These are phyloP conservation scores for Chimonanthus praecox DNA, from an alignment of 164 flowering plant genomes.

Conservation along the genomic window DNA sequence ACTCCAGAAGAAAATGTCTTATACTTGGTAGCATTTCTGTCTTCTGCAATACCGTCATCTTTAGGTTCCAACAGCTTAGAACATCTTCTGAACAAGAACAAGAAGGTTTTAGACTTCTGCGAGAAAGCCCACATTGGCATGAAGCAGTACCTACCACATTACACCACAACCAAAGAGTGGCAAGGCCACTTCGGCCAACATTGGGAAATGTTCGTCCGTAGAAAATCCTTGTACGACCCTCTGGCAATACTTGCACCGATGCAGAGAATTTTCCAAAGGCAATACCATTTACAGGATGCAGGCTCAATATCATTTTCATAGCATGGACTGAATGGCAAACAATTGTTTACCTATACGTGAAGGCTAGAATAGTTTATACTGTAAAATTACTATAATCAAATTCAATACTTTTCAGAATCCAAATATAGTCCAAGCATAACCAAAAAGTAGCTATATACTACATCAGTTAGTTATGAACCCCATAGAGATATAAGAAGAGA, in stretches of 20 bases:
- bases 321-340: too few relatives aligned
- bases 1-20: constrained; percentile 76
- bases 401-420: too few relatives aligned
- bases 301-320: too few relatives aligned
- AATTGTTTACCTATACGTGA: too few relatives aligned
- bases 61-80: constrained; percentile 20
- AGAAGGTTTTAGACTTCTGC: constrained; percentile 45
- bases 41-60: constrained; percentile 27
- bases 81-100: constrained; percentile 42
- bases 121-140: constrained; percentile 34
- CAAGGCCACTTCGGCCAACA: constrained; percentile 61
- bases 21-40: constrained; percentile 61
- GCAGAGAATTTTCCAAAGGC: constrained; percentile 48
- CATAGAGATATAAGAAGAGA: too few relatives aligned
- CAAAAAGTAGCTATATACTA: too few relatives aligned
- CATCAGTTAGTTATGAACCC: too few relatives aligned
- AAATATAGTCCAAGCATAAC: too few relatives aligned
- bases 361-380: too few relatives aligned
- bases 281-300: too few relatives aligned
- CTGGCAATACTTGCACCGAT: constrained; percentile 67
- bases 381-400: too few relatives aligned
- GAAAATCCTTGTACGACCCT: constrained; percentile 69
- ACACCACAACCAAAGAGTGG: constrained; percentile 51
- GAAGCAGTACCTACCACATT: constrained; percentile 74
- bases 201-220: constrained; percentile 50